Base-by-base conservation (phyloP, 306 rosid species). In the Gillenia trifoliata region DNA sequence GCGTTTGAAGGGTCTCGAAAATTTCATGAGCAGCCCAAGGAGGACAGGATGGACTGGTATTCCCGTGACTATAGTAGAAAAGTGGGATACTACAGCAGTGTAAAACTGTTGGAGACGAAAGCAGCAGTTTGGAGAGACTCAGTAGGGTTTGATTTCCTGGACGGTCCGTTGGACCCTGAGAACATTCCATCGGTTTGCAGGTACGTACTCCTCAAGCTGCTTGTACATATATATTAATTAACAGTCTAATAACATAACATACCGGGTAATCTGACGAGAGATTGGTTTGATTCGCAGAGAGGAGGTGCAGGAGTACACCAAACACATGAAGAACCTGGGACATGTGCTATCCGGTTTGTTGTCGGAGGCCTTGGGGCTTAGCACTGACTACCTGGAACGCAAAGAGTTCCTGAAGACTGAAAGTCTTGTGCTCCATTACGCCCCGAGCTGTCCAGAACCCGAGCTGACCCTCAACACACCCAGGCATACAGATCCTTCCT, bases 101-200 rank as follows among this genome's bases (percentile, higher is more conserved):
- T 91, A 20, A 88, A 89, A 75, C 85, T 89, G 33, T 49, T 84
- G 25, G 83, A 86, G 12, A 82, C 96, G 1, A 87, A 85, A 82
- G 77, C 90, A 26, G 93, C 96, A 40, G 86, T 85, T 19, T 93
- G 98, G 98, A 89, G 96, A 29, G 96, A 93, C 66, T 87, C 98
- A n/a, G 61, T 92, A 23, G 40, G 64, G 8, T 92, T 88, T 72
- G 88, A 90, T 50, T 90, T 82, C 80, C 87, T 68, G 75, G 80
- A 87, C 28, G 95, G 93, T 55, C 91, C 93, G 41, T 78, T 86
- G 12, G 61, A 55, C 26, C 86, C 89, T 10, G 83, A 80, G 23
- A 57, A 85, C n/a, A 57, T 83, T 78, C 95, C 96, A 3, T 20
- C 20, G 2, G 29, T 80, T 1, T 93, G 95, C 96, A 87, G 92